These are phyloP conservation scores for Agaricus subrufescens DNA, from an alignment of 768 basidiomycete genomes.

Conservation along the genomic window DNA sequence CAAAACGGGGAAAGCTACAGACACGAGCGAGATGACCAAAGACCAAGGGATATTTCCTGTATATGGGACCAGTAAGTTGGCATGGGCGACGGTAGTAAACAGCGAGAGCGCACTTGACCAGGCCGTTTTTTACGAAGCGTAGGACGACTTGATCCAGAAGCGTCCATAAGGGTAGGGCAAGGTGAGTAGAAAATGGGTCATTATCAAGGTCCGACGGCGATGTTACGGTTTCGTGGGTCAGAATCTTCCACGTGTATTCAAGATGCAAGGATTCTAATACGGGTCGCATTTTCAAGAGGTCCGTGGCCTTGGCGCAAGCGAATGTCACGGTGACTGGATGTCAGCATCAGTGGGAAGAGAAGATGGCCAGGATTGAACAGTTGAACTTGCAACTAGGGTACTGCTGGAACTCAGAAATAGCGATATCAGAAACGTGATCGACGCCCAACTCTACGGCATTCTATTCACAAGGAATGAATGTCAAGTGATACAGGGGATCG, in stretches of 20 bases:
- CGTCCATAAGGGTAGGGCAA: slow-evolving; percentile 50
- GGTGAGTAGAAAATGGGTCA: slow-evolving; percentile 49
- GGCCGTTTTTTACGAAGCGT: slow-evolving; percentile 52
- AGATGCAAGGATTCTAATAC: slow-evolving; percentile 32
- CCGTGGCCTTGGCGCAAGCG: background rate
- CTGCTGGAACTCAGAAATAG: background rate
- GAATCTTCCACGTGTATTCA: slow-evolving; percentile 28
- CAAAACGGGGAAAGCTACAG: slow-evolving; percentile 34
- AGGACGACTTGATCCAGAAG: slow-evolving; percentile 47
- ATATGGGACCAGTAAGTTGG: background rate
- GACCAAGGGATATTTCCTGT: slow-evolving; percentile 71
- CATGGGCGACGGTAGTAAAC: background rate
- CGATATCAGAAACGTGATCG: slow-evolving; percentile 42
- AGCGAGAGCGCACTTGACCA: slow-evolving; percentile 45
- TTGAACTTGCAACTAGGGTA: slow-evolving; percentile 5
- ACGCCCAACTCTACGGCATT: slow-evolving; percentile 58
- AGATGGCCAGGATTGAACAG: background rate
- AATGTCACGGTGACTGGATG: slow-evolving; percentile 7
- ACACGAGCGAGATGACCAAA: slow-evolving; percentile 57
- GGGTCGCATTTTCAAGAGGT: slow-evolving; percentile 28
- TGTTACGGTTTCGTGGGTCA: background rate
- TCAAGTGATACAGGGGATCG: slow-evolving; percentile 1
- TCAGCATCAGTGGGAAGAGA: background rate
- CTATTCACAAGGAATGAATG: slow-evolving; percentile 27
- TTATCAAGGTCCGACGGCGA: background rate